These are phyloP conservation scores for Marasmius tenuissimus DNA, from an alignment of 1,284 basidiomycete species.

Conservation along the genomic window DNA sequence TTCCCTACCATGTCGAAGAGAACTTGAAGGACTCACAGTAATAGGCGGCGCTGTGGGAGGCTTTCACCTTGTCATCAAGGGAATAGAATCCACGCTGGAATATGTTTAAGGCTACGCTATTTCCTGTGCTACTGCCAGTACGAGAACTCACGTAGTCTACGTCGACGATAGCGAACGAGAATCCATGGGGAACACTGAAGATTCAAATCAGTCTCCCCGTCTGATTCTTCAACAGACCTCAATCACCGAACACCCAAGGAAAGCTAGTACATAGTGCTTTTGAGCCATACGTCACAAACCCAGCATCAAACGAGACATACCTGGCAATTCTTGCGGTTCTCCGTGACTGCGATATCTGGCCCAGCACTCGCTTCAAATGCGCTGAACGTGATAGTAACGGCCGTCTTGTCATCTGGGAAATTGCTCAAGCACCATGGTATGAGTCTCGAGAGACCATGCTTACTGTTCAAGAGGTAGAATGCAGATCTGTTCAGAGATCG, in stretches of 20 bases:
- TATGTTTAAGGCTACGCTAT: neutral
- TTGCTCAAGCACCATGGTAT: neutral
- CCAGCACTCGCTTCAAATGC: constrained; percentile 21
- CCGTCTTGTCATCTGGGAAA: constrained; percentile 19
- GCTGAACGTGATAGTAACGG: constrained; percentile 26
- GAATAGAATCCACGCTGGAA: constrained; percentile 7
- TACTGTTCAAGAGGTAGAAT: constrained; percentile 14
- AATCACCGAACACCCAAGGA: constrained; percentile 21
- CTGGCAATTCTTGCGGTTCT: constrained; percentile 24
- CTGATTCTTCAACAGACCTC: neutral
- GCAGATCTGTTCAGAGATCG: neutral
- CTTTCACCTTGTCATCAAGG: constrained; percentile 11
- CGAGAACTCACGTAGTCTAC: constrained; percentile 23
- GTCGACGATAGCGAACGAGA: constrained; percentile 23
- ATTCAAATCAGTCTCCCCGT: neutral
- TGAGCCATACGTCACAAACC: neutral
- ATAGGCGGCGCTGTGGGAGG: constrained; percentile 5
- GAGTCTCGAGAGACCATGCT: neutral
- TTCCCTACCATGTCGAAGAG: neutral
- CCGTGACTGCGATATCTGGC: constrained; percentile 20
- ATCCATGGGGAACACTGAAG: constrained; percentile 21
- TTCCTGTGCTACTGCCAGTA: neutral
- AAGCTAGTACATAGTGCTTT: neutral
- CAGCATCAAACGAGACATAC: constrained; percentile 3
- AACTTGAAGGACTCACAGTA: constrained; percentile 1